Evolutionary conservation across 2,329 filamentous ascomycete genomes (phyloP), one percentile per base, ranked within the genome.

Genomic region (Aspergillus melleus): DNA sequence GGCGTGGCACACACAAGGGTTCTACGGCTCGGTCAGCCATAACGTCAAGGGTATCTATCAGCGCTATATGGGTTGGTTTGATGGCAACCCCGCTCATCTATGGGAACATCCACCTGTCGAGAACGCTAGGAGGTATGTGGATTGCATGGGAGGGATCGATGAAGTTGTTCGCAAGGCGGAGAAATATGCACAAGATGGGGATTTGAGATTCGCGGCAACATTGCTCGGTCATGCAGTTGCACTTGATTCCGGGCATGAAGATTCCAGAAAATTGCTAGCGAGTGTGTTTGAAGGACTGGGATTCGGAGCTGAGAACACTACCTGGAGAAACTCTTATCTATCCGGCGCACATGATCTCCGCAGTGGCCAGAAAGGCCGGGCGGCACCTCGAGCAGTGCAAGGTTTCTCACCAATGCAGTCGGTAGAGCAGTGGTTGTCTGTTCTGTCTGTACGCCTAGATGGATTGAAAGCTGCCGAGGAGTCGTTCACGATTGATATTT

Each of bases 311-410:
- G 76, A 79, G 62, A 80, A 79, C 62, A 76, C 66, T 2, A 74
- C 74, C 0, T 80, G 77, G 78, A 65, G 77, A 2, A 79, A 79
- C 57, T 76, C 78, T 57, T 80, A 76, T 54, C 66, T 79, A 1
- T 67, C 70, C 2, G 71, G 63, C 0, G 72, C 76, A 12, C 59
- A 60, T 29, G 73, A 73, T n/a, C 67, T 76, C 49, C 50, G 54
- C 8, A 49, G 24, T 11, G 20, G 20, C 10, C 2, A 14, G 2
- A 16, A 16, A 53, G 49, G 6, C 44, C 55, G 26, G 22, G 57
- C 32, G 16, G 52, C 12, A 19, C 55, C 26, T n/a, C 46, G 47
- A 46, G 49, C 55, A 11, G 57, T 53, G n/a, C 49, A 58, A 46
- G 59, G 57, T 29, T 55, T 65, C 36, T 58, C 44, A 8, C 49